Evolutionary conservation across 805 yeast species (phyloP).

Genomic region (Gaillardinia entomophila): DNA sequence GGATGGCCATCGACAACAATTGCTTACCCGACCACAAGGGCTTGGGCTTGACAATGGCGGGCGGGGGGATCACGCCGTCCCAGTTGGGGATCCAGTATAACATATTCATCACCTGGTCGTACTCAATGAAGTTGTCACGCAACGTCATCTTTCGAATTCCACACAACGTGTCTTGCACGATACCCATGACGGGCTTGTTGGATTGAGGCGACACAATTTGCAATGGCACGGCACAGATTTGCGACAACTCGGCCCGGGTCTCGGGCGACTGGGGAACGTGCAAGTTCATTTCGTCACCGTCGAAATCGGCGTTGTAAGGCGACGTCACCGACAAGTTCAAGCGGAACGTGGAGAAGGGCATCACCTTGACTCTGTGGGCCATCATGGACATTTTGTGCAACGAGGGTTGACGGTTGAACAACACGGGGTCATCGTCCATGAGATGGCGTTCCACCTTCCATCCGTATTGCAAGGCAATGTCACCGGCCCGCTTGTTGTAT

Average conservation of each 20-base stretch:
- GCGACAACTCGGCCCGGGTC: conserved; percentile 92
- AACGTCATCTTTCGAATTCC: conserved; percentile 95
- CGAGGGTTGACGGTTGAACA: conserved; percentile 98
- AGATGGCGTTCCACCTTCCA: conserved; percentile 99
- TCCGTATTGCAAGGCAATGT: conserved; percentile 94
- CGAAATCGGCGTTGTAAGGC: conserved; percentile 99
- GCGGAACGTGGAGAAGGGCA: conserved; percentile 98
- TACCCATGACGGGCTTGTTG: conserved; percentile 99
- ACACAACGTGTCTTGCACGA: conserved; percentile 97
- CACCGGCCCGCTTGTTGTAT: conserved; percentile 97
- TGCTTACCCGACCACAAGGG: conserved; percentile 99
- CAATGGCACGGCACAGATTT: conserved; percentile 93
- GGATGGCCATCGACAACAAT: conserved; percentile 84
- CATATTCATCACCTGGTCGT: conserved; percentile 93
- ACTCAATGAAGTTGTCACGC: conserved; percentile 83
- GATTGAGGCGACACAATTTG: conserved; percentile 98
- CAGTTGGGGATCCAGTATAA: conserved; percentile 97
- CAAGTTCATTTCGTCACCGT: conserved; percentile 99
- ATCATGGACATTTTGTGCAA: conserved; percentile 99
- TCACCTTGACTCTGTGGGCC: conserved; percentile 97
- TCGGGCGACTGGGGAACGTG: conserved; percentile 99
- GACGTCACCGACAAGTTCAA: conserved; percentile 95
- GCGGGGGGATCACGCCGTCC: conserved; percentile 97
- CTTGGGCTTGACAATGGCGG: conserved; percentile 89
- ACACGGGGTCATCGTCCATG: conserved; percentile 95